Percentiles rank a stretch among this genome's conserved stretches.
phyloP scores from a whole-genome alignment of 352 stramenopile genomes.

The Phytophthora ramorum region DNA sequence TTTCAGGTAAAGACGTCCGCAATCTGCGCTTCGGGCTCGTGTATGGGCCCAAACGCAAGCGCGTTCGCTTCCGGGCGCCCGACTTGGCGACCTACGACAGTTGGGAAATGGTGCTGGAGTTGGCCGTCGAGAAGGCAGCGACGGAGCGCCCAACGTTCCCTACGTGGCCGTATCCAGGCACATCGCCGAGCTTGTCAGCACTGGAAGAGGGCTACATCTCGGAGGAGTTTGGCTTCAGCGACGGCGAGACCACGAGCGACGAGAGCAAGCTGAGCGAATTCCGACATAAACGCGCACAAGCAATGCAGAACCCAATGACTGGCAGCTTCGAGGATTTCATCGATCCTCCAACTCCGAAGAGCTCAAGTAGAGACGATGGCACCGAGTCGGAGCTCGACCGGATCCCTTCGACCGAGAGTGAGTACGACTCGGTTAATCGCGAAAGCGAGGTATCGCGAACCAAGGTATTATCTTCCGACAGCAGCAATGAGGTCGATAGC shows the following conservation, averaged over 20 bases:
- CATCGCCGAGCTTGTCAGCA: slow-evolving; percentile 28
- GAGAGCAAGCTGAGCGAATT: slow-evolving; percentile 10
- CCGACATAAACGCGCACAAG: slow-evolving; percentile 4
- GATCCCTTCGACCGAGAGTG: slow-evolving; percentile 24
- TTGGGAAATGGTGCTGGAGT: slow-evolving; percentile 37
- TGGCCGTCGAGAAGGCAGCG: slow-evolving; percentile 38
- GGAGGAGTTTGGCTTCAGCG: slow-evolving; percentile 42
- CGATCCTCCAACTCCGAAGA: slow-evolving; percentile 24
- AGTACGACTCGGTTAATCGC: slow-evolving; percentile 16
- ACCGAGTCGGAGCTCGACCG: slow-evolving; percentile 13
- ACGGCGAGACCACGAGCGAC: slow-evolving; percentile 22
- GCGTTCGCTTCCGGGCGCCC: slow-evolving; percentile 35
- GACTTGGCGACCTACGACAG: slow-evolving; percentile 34
- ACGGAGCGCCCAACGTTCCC: slow-evolving; percentile 34
- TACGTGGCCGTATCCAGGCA: slow-evolving; percentile 19
- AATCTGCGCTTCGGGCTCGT: slow-evolving; percentile 38
- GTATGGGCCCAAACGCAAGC: slow-evolving; percentile 39
- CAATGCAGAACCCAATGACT: slow-evolving; percentile 15
- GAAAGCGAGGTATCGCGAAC: slow-evolving; percentile 20
- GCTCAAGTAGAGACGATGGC: slow-evolving; percentile 8
- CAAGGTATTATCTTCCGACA: neutral
- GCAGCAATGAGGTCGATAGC: neutral
- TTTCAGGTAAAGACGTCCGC: slow-evolving; percentile 42
- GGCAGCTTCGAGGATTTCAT: slow-evolving; percentile 34
- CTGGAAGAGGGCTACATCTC: slow-evolving; percentile 30